Evolutionary conservation across 768 basidiomycete species (phyloP).

Genomic region (Pleurotus pulmonarius): DNA sequence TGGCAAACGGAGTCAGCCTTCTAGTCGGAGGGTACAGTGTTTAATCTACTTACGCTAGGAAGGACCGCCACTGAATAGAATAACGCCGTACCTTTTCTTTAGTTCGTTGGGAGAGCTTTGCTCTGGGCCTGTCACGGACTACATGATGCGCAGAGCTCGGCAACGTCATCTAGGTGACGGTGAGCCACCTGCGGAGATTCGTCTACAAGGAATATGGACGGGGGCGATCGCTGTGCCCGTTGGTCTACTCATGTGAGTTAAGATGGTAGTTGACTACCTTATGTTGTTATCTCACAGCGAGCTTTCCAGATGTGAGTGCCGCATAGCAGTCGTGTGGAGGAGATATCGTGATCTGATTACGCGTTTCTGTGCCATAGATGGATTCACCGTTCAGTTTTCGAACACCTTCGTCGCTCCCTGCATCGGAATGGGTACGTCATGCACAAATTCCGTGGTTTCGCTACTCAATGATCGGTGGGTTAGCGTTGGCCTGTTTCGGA

Average conservation of each 20-base stretch:
- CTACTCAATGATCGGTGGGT: no score
- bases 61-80: no score
- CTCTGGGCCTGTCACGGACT: slow-evolving; percentile 32
- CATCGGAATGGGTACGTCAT: slow-evolving; percentile 33
- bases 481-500: slow-evolving; percentile 34
- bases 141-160: slow-evolving; percentile 31
- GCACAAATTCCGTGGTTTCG: neutral
- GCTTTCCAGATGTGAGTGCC: neutral
- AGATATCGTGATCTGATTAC: neutral
- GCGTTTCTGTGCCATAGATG: slow-evolving; percentile 19
- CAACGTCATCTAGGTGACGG: slow-evolving; percentile 20
- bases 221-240: slow-evolving; percentile 31
- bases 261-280: no score
- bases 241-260: slow-evolving; percentile 29
- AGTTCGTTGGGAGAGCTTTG: slow-evolving; percentile 32
- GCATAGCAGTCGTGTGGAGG: neutral
- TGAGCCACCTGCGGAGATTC: slow-evolving; percentile 26
- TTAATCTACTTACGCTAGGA: no score
- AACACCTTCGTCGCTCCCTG: slow-evolving; percentile 33
- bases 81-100: neutral
- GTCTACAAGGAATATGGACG: slow-evolving; percentile 36
- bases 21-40: slow-evolving; percentile 29
- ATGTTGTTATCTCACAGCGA: no score
- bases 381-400: slow-evolving; percentile 28
- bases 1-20: slow-evolving; percentile 33